Conservation (phyloP, 139 green algal genomes). For the Diplosphaera chodatii region DNA sequence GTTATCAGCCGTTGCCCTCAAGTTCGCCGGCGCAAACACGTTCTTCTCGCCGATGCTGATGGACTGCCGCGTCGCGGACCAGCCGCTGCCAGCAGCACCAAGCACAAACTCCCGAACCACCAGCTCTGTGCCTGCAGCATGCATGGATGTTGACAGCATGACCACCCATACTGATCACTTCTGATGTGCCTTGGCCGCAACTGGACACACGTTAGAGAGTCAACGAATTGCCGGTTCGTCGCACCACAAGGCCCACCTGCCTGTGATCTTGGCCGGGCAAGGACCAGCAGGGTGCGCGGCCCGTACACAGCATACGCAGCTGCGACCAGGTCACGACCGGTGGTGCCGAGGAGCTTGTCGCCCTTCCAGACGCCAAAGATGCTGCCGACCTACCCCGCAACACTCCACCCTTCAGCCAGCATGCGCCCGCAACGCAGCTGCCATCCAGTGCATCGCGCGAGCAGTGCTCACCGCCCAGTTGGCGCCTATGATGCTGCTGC, state of each 20-base stretch:
- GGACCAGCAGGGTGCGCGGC: slow-evolving; percentile 67
- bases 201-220: no score
- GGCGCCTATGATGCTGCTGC: slow-evolving; percentile 61
- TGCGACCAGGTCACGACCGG: slow-evolving; percentile 52
- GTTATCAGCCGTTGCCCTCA: slow-evolving; percentile 52
- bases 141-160: no score
- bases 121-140: background rate
- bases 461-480: slow-evolving; percentile 59
- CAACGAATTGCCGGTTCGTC: no score
- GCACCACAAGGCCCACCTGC: no score
- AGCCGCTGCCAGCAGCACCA: slow-evolving; percentile 5
- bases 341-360: slow-evolving; percentile 38
- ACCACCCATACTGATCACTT: no score
- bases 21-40: slow-evolving; percentile 73
- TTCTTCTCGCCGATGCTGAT: slow-evolving; percentile 28
- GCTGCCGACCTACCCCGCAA: slow-evolving; percentile 40
- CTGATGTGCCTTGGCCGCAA: no score
- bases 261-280: slow-evolving; percentile 34
- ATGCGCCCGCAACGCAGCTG: no score
- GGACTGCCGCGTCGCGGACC: slow-evolving; percentile 14
- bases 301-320: slow-evolving; percentile 76
- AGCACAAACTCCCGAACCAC: slow-evolving; percentile 38
- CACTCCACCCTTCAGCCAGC: no score
- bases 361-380: slow-evolving; percentile 83
- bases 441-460: background rate